These are phyloP conservation scores for Dothistroma septosporum DNA, from an alignment of 2,329 filamentous ascomycete genomes.

Conservation along the genomic window DNA sequence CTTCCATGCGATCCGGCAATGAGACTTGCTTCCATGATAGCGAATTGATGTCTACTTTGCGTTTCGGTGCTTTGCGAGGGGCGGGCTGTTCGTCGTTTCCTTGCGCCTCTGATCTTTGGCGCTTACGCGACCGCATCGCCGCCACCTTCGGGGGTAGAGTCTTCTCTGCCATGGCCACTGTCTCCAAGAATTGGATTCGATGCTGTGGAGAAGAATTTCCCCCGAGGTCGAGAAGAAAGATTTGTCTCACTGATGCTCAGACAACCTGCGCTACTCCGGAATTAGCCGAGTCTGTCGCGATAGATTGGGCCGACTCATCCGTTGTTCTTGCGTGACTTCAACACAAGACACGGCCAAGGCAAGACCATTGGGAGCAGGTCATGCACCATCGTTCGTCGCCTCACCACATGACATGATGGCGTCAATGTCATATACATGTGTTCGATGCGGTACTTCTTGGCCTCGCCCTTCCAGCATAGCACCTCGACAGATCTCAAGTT, in stretches of 20 bases:
- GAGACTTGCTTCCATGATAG: conserved; percentile 61
- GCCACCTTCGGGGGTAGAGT: conserved; percentile 40
- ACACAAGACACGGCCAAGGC: background rate
- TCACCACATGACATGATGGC: background rate
- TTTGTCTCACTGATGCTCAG: background rate
- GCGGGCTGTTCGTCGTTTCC: conserved; percentile 7
- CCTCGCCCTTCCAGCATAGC: background rate
- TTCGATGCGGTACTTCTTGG: background rate
- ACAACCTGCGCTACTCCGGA: background rate
- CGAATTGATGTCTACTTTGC: conserved; percentile 23
- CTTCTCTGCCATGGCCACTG: conserved; percentile 14
- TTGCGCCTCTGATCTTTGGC: conserved; percentile 37
- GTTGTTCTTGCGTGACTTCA: background rate
- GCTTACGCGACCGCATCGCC: conserved; percentile 42
- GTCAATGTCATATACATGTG: background rate
- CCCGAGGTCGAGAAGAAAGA: background rate
- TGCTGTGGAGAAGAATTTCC: background rate
- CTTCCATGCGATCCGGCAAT: conserved; percentile 71
- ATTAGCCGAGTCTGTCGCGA: background rate
- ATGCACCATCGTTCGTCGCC: background rate
- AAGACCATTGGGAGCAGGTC: background rate
- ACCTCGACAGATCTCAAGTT: background rate
- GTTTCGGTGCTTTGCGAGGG: conserved; percentile 15
- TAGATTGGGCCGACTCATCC: background rate
- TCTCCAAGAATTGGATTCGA: background rate